These are phyloP conservation scores for Holtermanniella nyarrowii DNA, from an alignment of 768 basidiomycete genomes.

Conservation along the genomic window DNA sequence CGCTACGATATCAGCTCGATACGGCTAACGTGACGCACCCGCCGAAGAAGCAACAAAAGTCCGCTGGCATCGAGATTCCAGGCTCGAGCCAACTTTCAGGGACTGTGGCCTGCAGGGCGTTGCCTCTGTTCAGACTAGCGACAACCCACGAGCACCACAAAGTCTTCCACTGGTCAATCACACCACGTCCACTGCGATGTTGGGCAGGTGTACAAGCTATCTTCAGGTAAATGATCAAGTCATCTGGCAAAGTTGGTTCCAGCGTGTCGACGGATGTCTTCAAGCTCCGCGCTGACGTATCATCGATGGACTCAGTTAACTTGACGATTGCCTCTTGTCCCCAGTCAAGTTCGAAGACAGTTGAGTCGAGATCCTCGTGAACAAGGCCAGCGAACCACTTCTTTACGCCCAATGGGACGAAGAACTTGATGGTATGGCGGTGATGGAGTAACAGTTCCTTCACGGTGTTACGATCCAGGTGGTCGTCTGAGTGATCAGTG, in stretches of 20 bases:
- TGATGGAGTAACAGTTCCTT: conserved; percentile 8
- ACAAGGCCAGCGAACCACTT: conserved; percentile 10
- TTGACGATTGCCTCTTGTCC: conserved; percentile 12
- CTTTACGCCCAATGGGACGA: conserved; percentile 13
- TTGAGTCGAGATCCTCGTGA: conserved; percentile 1
- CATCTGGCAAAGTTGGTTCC: not conserved
- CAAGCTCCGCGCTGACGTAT: not conserved
- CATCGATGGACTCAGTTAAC: not conserved
- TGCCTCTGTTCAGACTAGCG: conserved; percentile 16
- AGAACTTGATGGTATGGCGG: conserved; percentile 9
- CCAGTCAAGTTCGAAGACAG: conserved; percentile 27
- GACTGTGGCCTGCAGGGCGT: too few species aligned
- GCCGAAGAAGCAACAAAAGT: conserved; percentile 16
- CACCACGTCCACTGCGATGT: conserved; percentile 17
- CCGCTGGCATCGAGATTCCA: not conserved
- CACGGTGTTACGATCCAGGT: conserved; percentile 23
- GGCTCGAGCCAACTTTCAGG: conserved; percentile 1
- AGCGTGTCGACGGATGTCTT: not conserved
- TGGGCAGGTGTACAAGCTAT: conserved; percentile 23
- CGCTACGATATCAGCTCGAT: conserved; percentile 5
- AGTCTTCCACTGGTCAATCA: conserved; percentile 15
- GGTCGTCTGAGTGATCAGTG: conserved; percentile 20
- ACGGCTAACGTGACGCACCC: conserved; percentile 8
- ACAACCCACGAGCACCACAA: conserved; percentile 23
- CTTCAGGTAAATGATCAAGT: conserved; percentile 2